Evolutionary conservation across 148 eudicot genomes (phyloP).

Genomic region (Rhododendron simsii): DNA sequence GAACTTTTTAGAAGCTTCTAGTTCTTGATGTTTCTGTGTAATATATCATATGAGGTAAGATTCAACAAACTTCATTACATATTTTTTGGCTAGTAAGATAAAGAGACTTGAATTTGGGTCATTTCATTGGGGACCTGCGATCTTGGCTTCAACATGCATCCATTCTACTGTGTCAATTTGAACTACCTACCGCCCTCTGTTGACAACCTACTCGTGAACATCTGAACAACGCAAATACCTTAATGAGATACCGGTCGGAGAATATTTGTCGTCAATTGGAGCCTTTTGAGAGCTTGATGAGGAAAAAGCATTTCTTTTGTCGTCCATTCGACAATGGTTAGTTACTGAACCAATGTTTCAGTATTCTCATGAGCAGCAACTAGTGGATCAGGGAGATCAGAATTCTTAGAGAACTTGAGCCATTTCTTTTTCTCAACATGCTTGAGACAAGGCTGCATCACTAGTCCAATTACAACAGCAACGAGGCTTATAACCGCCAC

Average conservation of each 20-base stretch:
- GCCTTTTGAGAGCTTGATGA: neutral
- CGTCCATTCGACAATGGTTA: neutral
- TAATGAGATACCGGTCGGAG: neutral
- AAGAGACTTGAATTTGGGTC: neutral
- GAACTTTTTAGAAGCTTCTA: no score
- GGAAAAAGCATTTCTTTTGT: neutral
- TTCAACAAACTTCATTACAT: neutral
- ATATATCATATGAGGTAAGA: neutral
- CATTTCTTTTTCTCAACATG: slow-evolving; percentile 3
- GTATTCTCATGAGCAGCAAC: neutral
- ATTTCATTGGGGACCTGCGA: neutral
- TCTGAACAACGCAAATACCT: neutral
- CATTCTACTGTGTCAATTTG: neutral
- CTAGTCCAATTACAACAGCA: slow-evolving; percentile 7
- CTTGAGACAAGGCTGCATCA: slow-evolving; percentile 11
- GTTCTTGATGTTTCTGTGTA: no score
- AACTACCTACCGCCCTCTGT: neutral
- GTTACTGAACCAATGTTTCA: neutral
- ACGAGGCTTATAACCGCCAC: neutral
- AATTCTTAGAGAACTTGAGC: slow-evolving; percentile 1
- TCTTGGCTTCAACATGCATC: neutral
- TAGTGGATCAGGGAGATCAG: slow-evolving; percentile 5
- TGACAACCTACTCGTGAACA: neutral
- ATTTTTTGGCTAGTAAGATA: neutral
- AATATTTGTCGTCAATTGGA: neutral